Percentiles rank a stretch among this genome's conserved stretches.
Evolutionary conservation across 108 stramenopile genomes (phyloP).

Genomic region (Cyclotella kingstonii): DNA sequence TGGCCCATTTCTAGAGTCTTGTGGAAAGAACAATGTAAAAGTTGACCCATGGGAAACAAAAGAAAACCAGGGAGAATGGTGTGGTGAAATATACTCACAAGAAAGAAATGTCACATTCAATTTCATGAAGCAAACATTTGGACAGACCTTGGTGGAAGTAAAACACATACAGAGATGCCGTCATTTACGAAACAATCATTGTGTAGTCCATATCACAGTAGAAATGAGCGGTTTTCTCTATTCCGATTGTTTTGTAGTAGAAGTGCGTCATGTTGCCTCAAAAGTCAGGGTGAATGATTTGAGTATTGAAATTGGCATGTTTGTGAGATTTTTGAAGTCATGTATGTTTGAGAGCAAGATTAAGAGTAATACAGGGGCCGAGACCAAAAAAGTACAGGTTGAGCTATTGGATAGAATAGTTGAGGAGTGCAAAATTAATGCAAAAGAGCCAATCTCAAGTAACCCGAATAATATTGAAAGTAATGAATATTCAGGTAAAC

Average conservation of each 20-base stretch:
- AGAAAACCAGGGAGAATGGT: constrained; percentile 46
- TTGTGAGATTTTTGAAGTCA: constrained; percentile 63
- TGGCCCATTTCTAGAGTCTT: constrained; percentile 13
- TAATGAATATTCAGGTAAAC: neutral
- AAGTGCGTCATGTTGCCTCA: constrained; percentile 75
- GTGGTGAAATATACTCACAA: constrained; percentile 51
- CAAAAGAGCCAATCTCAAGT: neutral
- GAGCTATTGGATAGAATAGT: constrained; percentile 13
- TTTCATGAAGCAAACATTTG: constrained; percentile 69
- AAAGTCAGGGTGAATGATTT: constrained; percentile 49
- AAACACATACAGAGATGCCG: constrained; percentile 66
- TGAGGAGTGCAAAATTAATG: constrained; percentile 28
- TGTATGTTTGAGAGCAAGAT: constrained; percentile 72
- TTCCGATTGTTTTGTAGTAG: constrained; percentile 71
- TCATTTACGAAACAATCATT: constrained; percentile 51
- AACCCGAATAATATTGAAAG: constrained; percentile 15
- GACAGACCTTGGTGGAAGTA: constrained; percentile 72
- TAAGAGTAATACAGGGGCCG: constrained; percentile 27
- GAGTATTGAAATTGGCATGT: constrained; percentile 61
- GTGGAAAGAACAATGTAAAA: constrained; percentile 27
- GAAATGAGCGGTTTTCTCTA: constrained; percentile 73
- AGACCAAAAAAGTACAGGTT: constrained; percentile 22
- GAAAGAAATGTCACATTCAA: constrained; percentile 56
- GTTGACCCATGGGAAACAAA: constrained; percentile 18
- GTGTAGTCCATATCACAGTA: constrained; percentile 57